Base-by-base conservation (phyloP, 2,329 filamentous ascomycete species). In the Ceratocystis cubensis region DNA sequence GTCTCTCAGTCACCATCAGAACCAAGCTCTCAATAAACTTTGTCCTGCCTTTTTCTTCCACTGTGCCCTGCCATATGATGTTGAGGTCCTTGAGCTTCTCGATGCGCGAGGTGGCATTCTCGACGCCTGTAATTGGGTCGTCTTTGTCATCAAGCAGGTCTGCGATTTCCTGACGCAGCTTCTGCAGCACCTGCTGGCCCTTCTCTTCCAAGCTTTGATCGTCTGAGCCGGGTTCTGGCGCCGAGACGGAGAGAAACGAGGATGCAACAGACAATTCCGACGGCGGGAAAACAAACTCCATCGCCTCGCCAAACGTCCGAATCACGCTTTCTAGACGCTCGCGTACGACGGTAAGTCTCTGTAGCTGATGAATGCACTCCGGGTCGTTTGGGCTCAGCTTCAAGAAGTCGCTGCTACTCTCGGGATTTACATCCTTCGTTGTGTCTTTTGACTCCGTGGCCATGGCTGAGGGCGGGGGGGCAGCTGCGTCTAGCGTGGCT, bases 261-360 rank as follows among this genome's bases (percentile, higher is more conserved):
- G 90, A 93, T 59, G 87, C 84, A 66, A 95, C 84, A 0, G 89
- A 93, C 13, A 92, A 77, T 73, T 96, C 91, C 0, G 89, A 95
- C 0, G 93, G 92, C 0, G 93, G 90, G 63, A 96, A 85, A 0
- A 90, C 88, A 82, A 96, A 97, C 71, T 95, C 88, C 89, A 97
- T 96, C 41, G 94, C 93, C 71, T 95, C 88, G 50, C 92, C 93
- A 74, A 99, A 99, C 0, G 87, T 88, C 74, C 89, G 88, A 72
- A 97, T 91, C 28, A 97, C 92, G 1, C 86, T 83, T 70, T 97
- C 92, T 17, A 99, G 82, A n/a, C 91, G 88, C 1, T 84, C 78
- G 63, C 92, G 88, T 33, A 97, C 91, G 53, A 88, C 82, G 2
- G 88, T 89, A 46, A 99, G 80, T 15, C 88, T 95, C 71, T 89